Evolutionary conservation across 192 early-diverging fungal genomes (phyloP), one percentile per base, ranked within the genome.

Genomic region (Allomyces arbusculus): DNA sequence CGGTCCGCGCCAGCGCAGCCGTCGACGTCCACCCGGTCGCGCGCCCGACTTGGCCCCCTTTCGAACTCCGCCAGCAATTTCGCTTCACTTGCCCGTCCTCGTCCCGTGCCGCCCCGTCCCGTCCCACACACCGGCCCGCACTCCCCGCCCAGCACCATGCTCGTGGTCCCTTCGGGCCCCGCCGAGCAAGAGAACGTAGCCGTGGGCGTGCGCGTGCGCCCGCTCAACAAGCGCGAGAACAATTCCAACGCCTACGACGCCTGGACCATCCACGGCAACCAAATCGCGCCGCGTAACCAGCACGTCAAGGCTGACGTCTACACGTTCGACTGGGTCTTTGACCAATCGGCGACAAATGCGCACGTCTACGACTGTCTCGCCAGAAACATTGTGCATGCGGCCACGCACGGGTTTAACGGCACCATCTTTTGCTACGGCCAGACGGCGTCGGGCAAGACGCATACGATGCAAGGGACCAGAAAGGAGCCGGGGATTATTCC

Each of bases 361-460:
- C 50, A 58, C 20, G 50, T 58, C 12, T 58, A 20, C 50, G 20
- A 58, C 20, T 14, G 20, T 3, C 12, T n/a, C 20, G 12, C 50
- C 12, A 58, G 20, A n/a, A 14, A 20, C 20, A 19, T 69, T 20
- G 14, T 26, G 11, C 16, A 61, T 70, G 23, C 16, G 5, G 11
- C 45, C 22, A 23, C 43, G 50, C 16, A 33, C 23, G 68, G 71
- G 12, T 72, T 69, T 66, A 78, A 77, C 44, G 75, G 76, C 16
- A 78, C 76, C 24, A 66, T 79, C 3, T 79, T 79, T 63, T 73
- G 68, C 7, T 79, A 79, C 63, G 77, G 78, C 3, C 76, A 78
- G 63, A 79, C 78, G 23, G 73, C 71, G 7, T 66, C 69, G 61
- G 78, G 78, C 8, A 79, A 79, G 66, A 79, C 78, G 10, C 73